Evolutionary conservation across 495 filamentous ascomycete species (phyloP).

Genomic region (Neurospora tetraspora): DNA sequence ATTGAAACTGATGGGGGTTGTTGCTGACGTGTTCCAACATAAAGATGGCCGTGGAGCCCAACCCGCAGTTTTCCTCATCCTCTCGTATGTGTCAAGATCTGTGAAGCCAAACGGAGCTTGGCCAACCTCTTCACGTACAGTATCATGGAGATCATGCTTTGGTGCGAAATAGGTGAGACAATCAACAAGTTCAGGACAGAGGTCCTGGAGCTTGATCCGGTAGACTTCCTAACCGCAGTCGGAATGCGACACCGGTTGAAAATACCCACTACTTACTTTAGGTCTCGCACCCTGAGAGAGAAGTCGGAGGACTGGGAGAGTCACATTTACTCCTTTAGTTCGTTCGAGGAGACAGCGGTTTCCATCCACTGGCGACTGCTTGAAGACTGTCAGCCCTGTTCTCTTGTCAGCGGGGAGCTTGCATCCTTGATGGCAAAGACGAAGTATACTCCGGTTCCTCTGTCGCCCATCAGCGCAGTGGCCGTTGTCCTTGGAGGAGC

Average conservation of each 20-base stretch:
- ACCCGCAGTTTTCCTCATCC: constrained; percentile 45
- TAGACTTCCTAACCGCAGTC: constrained; percentile 47
- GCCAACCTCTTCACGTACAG: constrained; percentile 60
- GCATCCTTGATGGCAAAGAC: background rate
- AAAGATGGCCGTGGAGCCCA: constrained; percentile 3
- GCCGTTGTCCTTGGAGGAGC: background rate
- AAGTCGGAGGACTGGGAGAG: constrained; percentile 49
- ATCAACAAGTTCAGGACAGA: constrained; percentile 46
- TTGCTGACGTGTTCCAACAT: too few relatives aligned
- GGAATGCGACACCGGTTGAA: constrained; percentile 44
- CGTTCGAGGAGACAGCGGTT: constrained; percentile 10
- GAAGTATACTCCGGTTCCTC: background rate
- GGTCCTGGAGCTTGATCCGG: constrained; percentile 43
- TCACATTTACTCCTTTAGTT: constrained; percentile 45
- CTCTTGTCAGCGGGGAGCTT: background rate
- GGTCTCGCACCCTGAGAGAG: constrained; percentile 46
- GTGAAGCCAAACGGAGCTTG: constrained; percentile 35
- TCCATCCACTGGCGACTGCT: background rate
- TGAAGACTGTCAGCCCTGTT: background rate
- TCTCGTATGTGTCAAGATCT: constrained; percentile 46
- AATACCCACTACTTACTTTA: constrained; percentile 48
- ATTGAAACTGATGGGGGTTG: background rate
- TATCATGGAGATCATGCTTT: constrained; percentile 48
- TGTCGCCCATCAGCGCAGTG: background rate
- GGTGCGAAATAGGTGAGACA: constrained; percentile 45